Conservation (phyloP, 192 early-diverging fungal genomes). For the Podila clonocystis region DNA sequence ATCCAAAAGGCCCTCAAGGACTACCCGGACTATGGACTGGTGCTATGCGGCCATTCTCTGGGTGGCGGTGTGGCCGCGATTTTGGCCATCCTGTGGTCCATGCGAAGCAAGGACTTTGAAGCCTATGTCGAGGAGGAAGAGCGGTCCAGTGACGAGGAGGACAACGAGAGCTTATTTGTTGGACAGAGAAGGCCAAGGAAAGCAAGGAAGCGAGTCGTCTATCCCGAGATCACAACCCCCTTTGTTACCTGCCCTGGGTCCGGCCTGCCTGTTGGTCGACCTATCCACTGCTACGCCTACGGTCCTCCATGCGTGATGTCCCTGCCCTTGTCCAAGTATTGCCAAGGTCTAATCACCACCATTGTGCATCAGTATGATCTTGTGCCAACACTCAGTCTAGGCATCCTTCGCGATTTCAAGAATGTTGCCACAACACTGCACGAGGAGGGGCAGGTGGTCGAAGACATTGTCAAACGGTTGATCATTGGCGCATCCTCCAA, state of each 20-base stretch:
- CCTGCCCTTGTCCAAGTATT: slow-evolving; percentile 72
- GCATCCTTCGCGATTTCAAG: slow-evolving; percentile 78
- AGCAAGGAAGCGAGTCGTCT: slow-evolving; percentile 27
- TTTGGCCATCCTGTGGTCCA: slow-evolving; percentile 79
- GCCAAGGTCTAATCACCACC: slow-evolving; percentile 78
- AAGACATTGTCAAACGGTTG: slow-evolving; percentile 71
- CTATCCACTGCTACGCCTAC: slow-evolving; percentile 87
- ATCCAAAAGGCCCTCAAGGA: slow-evolving; percentile 74
- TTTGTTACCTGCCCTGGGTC: slow-evolving; percentile 73
- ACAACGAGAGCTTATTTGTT: slow-evolving; percentile 14
- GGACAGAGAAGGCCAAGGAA: slow-evolving; percentile 5
- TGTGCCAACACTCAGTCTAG: slow-evolving; percentile 79
- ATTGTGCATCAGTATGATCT: slow-evolving; percentile 87
- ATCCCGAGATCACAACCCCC: slow-evolving; percentile 52
- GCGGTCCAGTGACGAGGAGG: slow-evolving; percentile 45
- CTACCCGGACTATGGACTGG: slow-evolving; percentile 82
- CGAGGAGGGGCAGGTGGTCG: slow-evolving; percentile 67
- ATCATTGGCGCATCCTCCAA: slow-evolving; percentile 56
- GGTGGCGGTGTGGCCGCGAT: slow-evolving; percentile 89
- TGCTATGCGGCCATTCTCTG: slow-evolving; percentile 89
- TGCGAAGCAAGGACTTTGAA: slow-evolving; percentile 58
- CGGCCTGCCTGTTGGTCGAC: slow-evolving; percentile 73
- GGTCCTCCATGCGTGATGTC: slow-evolving; percentile 85
- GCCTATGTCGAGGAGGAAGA: slow-evolving; percentile 41
- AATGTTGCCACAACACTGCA: slow-evolving; percentile 74